Conservation (phyloP, 2,329 filamentous ascomycete genomes). For the Phyllosticta citriasiana region DNA sequence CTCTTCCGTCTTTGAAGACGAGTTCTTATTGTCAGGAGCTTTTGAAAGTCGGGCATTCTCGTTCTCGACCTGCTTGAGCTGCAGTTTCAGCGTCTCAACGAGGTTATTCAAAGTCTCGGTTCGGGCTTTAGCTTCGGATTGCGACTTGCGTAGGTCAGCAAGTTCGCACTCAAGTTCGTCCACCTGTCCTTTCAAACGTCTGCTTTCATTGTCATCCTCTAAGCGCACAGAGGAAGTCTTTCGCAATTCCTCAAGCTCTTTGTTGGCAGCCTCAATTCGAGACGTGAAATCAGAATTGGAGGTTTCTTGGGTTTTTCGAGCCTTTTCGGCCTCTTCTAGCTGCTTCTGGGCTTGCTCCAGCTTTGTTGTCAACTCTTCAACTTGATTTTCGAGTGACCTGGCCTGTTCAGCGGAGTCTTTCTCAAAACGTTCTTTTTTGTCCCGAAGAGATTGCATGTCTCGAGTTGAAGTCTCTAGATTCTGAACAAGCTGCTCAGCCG, state of each 20-base stretch:
- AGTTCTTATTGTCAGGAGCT: not conserved
- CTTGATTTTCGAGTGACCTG: conserved; percentile 19
- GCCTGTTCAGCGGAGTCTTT: conserved; percentile 23
- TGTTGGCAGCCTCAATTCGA: conserved; percentile 29
- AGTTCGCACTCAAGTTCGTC: conserved; percentile 24
- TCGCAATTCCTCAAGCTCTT: conserved; percentile 41
- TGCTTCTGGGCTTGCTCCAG: conserved; percentile 12
- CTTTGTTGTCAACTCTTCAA: conserved; percentile 13
- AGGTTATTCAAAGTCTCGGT: conserved; percentile 45
- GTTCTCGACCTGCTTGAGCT: conserved; percentile 44
- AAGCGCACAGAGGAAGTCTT: conserved; percentile 15
- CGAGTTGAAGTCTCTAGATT: conserved; percentile 58
- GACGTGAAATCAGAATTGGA: conserved; percentile 26
- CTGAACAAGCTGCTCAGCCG: conserved; percentile 37
- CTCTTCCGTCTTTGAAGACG: conserved; percentile 64
- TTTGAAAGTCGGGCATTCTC: conserved; percentile 27
- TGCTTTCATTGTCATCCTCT: conserved; percentile 18
- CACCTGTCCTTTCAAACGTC: conserved; percentile 20
- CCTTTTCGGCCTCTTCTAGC: conserved; percentile 5
- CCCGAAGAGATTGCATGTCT: conserved; percentile 48
- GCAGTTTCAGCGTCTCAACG: conserved; percentile 43
- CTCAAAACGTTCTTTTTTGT: conserved; percentile 37
- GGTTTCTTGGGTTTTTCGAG: conserved; percentile 20
- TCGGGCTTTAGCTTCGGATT: conserved; percentile 40
- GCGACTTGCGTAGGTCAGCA: conserved; percentile 19